Evolutionary conservation across 768 basidiomycete species (phyloP).

Genomic region (Lactarius sanguifluus): DNA sequence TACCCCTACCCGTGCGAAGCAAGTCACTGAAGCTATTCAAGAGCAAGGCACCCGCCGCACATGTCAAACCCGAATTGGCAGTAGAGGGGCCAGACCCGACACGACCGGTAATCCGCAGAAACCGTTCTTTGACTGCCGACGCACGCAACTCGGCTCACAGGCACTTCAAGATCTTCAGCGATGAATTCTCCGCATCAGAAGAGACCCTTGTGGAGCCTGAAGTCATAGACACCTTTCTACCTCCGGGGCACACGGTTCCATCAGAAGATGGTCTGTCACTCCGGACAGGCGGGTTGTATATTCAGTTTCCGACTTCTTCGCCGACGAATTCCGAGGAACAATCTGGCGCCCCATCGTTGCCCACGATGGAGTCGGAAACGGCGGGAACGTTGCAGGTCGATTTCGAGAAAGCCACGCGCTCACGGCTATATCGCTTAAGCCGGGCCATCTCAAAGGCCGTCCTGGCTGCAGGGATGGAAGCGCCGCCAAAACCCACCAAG

Average conservation of each 20-base stretch:
- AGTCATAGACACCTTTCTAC: neutral
- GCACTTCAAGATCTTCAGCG: slow-evolving; percentile 26
- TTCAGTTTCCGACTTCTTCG: slow-evolving; percentile 21
- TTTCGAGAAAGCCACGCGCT: slow-evolving; percentile 23
- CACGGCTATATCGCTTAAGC: slow-evolving; percentile 24
- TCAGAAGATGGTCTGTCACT: slow-evolving; percentile 22
- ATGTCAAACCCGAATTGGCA: slow-evolving; percentile 1
- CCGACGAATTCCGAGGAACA: slow-evolving; percentile 15
- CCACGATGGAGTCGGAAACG: slow-evolving; percentile 6
- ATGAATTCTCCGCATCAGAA: slow-evolving; percentile 24
- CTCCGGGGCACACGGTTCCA: neutral
- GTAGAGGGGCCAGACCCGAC: slow-evolving; percentile 1
- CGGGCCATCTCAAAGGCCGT: slow-evolving; percentile 31
- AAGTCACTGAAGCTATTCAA: slow-evolving; percentile 27
- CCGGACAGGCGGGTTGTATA: slow-evolving; percentile 30
- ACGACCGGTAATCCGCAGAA: slow-evolving; percentile 20
- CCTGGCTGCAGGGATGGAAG: slow-evolving; percentile 30
- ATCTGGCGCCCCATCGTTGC: slow-evolving; percentile 7
- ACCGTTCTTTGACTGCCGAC: slow-evolving; percentile 19
- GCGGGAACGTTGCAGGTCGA: slow-evolving; percentile 9
- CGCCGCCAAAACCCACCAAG: slow-evolving; percentile 17
- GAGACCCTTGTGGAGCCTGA: slow-evolving; percentile 28
- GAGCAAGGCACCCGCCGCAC: neutral
- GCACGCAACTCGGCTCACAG: slow-evolving; percentile 25
- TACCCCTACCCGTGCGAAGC: slow-evolving; percentile 25